phyloP scores from a whole-genome alignment of 257 asterid species.

The Paraleonurus japonicus region DNA sequence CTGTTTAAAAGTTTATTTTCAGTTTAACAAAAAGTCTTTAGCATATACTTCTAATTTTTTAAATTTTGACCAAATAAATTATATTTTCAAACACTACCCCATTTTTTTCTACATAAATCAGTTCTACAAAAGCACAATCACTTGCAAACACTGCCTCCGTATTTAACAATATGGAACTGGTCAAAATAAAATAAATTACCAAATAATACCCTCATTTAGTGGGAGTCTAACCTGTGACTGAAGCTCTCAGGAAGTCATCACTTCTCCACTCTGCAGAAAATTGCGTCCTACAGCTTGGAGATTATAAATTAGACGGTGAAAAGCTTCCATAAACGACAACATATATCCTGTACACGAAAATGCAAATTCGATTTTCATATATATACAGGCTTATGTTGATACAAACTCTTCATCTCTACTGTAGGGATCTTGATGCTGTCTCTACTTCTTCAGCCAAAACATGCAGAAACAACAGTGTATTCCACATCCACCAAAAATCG shows the following conservation, averaged over 20 bases:
- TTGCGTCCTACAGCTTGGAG: background rate
- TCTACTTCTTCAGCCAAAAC: constrained; percentile 13
- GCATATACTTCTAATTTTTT: no score
- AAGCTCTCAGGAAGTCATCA: background rate
- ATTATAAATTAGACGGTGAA: background rate
- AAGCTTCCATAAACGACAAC: constrained; percentile 1
- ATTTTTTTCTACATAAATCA: no score
- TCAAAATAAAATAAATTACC: no score
- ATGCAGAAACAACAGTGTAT: background rate
- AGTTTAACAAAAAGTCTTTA: no score
- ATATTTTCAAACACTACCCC: no score
- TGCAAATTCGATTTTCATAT: constrained; percentile 3
- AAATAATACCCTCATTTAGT: no score
- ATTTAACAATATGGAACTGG: no score
- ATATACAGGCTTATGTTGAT: constrained; percentile 2
- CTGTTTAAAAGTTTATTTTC: no score
- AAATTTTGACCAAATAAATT: no score
- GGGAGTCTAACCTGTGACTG: background rate
- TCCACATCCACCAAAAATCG: constrained; percentile 7
- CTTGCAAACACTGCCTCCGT: no score
- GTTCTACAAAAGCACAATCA: no score
- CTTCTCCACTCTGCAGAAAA: background rate
- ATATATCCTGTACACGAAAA: constrained; percentile 28
- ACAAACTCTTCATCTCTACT: background rate
- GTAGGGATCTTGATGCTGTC: background rate